Conservation (phyloP, 108 stramenopile species). For the Skeletonema costatum region DNA sequence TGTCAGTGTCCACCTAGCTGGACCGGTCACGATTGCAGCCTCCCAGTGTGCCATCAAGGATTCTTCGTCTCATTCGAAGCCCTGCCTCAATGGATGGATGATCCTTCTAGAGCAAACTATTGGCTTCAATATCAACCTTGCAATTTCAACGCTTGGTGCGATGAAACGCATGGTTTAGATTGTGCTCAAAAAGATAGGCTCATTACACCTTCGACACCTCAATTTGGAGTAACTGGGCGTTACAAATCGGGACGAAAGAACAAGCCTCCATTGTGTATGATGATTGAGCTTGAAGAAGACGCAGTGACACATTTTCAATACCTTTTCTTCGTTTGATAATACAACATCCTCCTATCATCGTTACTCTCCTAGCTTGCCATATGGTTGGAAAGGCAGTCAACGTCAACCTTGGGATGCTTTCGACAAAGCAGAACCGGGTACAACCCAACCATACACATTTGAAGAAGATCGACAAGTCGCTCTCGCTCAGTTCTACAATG, state of each 20-base stretch:
- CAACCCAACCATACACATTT: slow-evolving; percentile 60
- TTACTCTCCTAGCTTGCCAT: slow-evolving; percentile 56
- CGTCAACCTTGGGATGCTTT: slow-evolving; percentile 55
- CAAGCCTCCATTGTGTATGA: slow-evolving; percentile 53
- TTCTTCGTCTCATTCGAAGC: slow-evolving; percentile 57
- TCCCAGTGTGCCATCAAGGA: slow-evolving; percentile 86
- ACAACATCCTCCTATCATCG: slow-evolving; percentile 44
- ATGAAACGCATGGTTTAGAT: slow-evolving; percentile 78
- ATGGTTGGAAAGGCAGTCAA: slow-evolving; percentile 49
- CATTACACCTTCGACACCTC: slow-evolving; percentile 7
- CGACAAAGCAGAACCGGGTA: slow-evolving; percentile 24
- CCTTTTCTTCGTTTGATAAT: slow-evolving; percentile 48
- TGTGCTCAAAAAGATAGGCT: slow-evolving; percentile 54
- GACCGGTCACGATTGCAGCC: slow-evolving; percentile 76
- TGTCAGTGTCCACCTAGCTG: slow-evolving; percentile 79
- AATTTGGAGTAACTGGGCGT: slow-evolving; percentile 40
- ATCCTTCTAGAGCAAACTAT: neutral
- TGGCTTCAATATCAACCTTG: slow-evolving; percentile 75
- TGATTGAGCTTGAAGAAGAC: slow-evolving; percentile 65
- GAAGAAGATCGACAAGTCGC: slow-evolving; percentile 79
- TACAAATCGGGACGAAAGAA: slow-evolving; percentile 49
- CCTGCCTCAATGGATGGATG: slow-evolving; percentile 17
- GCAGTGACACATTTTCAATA: slow-evolving; percentile 62
- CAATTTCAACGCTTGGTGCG: slow-evolving; percentile 71
- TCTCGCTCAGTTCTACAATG: slow-evolving; percentile 50